Evolutionary conservation across 1,284 basidiomycete genomes (phyloP).

Genomic region (Malassezia furfur): DNA sequence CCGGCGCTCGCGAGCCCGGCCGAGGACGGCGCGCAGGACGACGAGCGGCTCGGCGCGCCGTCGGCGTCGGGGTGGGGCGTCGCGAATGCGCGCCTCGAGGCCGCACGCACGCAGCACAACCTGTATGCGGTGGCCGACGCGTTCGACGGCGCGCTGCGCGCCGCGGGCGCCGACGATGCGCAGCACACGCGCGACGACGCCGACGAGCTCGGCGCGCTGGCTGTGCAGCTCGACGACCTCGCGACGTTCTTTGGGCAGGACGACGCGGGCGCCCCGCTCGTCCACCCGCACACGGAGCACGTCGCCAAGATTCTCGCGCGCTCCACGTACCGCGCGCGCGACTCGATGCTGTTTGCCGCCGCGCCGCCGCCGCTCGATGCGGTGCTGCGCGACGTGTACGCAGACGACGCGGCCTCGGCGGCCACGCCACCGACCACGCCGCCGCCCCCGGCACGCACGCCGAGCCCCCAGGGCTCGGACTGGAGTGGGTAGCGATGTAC

Average conservation of each 20-base stretch:
- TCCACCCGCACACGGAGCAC: constrained; percentile 21
- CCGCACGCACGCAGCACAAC: constrained; percentile 35
- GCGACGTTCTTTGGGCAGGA: constrained; percentile 42
- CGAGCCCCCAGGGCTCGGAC: too few relatives aligned
- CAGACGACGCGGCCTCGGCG: neutral
- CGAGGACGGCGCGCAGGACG: constrained; percentile 53
- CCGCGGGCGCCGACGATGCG: constrained; percentile 26
- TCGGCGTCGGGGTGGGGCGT: constrained; percentile 40
- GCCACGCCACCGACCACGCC: too few relatives aligned
- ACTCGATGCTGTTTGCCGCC: constrained; percentile 8
- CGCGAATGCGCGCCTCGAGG: constrained; percentile 33
- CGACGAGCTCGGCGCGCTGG: constrained; percentile 32
- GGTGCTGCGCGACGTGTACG: neutral
- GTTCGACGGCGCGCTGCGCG: constrained; percentile 35
- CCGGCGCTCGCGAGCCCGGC: constrained; percentile 62
- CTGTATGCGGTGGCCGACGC: constrained; percentile 35
- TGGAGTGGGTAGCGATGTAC: neutral
- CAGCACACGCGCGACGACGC: neutral
- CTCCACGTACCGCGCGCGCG: constrained; percentile 17
- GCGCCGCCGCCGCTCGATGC: constrained; percentile 3
- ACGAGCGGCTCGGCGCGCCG: constrained; percentile 34
- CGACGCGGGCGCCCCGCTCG: constrained; percentile 19
- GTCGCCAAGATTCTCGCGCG: constrained; percentile 34
- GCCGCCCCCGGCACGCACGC: too few relatives aligned
- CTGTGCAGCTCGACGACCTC: constrained; percentile 43